phyloP scores from a whole-genome alignment of 2,329 filamentous ascomycete species.

The Aspergillus niger region DNA sequence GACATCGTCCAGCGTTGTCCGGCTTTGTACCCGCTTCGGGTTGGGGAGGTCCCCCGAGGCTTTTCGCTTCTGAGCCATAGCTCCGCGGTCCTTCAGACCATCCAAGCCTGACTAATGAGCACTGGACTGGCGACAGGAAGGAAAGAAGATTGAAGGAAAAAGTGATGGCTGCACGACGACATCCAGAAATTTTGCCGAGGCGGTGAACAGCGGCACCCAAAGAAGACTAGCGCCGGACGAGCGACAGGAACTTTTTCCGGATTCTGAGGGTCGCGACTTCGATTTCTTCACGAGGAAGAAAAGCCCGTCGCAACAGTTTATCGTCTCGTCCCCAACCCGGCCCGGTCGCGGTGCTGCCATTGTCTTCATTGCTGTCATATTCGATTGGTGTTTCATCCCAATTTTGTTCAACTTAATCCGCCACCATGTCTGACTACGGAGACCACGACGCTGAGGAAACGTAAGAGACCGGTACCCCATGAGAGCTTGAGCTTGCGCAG shows the following conservation, averaged over 20 bases:
- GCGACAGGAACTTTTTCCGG: constrained; percentile 40
- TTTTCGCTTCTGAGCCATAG: constrained; percentile 43
- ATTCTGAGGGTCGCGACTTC: constrained; percentile 28
- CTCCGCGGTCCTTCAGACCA: constrained; percentile 7
- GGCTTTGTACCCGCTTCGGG: constrained; percentile 37
- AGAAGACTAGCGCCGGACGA: constrained; percentile 28
- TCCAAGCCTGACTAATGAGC: constrained; percentile 7
- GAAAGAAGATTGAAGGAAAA: neutral
- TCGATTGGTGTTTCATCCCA: constrained; percentile 13
- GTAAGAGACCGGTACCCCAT: constrained; percentile 46
- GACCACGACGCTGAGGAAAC: constrained; percentile 64
- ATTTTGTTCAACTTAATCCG: constrained; percentile 17
- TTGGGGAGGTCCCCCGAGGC: constrained; percentile 27
- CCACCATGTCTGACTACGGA: constrained; percentile 72
- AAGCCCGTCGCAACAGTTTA: constrained; percentile 19
- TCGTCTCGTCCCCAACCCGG: constrained; percentile 15
- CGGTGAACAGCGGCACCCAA: constrained; percentile 31
- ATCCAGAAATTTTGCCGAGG: constrained; percentile 35
- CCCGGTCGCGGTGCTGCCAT: constrained; percentile 14
- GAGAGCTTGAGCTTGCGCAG: constrained; percentile 19
- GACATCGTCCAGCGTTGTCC: constrained; percentile 27
- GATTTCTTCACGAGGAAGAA: constrained; percentile 21
- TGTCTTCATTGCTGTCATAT: constrained; percentile 14
- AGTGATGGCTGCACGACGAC: constrained; percentile 5
- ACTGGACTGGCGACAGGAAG: neutral